Evolutionary conservation across 306 rosid genomes (phyloP), one percentile per base, ranked within the genome.

Genomic region (Acacia acuminata): DNA sequence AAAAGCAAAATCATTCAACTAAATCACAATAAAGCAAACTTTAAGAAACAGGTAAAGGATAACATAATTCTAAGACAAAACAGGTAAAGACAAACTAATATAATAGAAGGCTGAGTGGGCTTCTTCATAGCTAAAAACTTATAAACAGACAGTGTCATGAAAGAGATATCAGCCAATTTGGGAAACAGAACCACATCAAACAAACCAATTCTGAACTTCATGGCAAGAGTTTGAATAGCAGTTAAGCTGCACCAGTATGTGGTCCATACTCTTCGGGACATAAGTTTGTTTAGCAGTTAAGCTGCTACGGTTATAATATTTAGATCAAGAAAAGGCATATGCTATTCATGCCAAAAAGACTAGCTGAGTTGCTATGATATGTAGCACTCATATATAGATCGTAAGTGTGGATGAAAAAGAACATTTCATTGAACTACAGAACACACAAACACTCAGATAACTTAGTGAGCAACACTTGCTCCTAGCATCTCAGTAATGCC

Each of bases 11-110:
- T 63, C 40, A 63, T 63, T 63, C 38, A 63, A 27, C 40, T 27
- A 25, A 10, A 38, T 84, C 77, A 84, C 20, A 65, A 42, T 30
- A 77, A 56, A 48, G 69, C 30, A 72, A 38, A 20, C 5, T 16
- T 44, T 11, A 32, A 66, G 80, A 79, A 66, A 51, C 25, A 71
- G 34, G 55, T 30, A 56, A 75, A 67, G 42, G 47, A 67, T 53
- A 42, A 53, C 34, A n/a, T n/a, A 63, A 63, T 63, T 63, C 69
- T 30, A 27, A 20, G 40, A 63, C 40, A 25, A 63, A 63, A 63
- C 19, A 63, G 38, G 69, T 14, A 63, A 17, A 27, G 4, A 27
- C 61, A 63, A 63, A 63, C 40, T 25, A 13, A 42, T 47, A 68
- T 40, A 43, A 67, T 42, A 13, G 58, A 70, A 67, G 30, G 61